Conservation (phyloP, 1,284 basidiomycete genomes). For the Coniophora puteana region DNA sequence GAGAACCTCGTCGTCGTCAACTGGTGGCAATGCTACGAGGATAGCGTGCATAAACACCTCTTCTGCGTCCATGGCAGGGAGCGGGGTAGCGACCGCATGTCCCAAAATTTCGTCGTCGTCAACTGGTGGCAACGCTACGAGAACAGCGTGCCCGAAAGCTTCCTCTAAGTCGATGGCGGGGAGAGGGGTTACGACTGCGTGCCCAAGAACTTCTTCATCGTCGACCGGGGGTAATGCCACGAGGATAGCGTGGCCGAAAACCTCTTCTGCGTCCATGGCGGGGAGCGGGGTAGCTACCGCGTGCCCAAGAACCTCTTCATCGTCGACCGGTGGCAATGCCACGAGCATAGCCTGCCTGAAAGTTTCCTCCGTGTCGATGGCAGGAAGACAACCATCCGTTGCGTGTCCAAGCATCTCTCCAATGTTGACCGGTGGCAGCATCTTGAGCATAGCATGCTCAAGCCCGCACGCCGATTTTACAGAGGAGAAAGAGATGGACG, state of each 20-base stretch:
- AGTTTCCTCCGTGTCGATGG: too few relatives aligned
- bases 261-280: background rate
- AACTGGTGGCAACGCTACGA: background rate
- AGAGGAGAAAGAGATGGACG: too few relatives aligned
- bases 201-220: background rate
- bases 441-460: too few relatives aligned
- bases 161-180: background rate
- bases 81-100: background rate
- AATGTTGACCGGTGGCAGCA: too few relatives aligned
- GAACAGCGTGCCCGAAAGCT: background rate
- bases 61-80: background rate
- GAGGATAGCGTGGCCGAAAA: background rate
- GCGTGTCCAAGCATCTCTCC: too few relatives aligned
- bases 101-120: background rate
- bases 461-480: too few relatives aligned
- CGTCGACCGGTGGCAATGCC: background rate
- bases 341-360: background rate
- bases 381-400: too few relatives aligned
- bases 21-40: too few relatives aligned
- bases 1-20: background rate
- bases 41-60: too few relatives aligned
- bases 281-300: background rate
- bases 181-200: background rate
- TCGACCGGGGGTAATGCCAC: background rate
- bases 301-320: background rate